A percentile compares a stretch with the other conserved stretches of the same genome.
phyloP scores from a whole-genome alignment of 176 grass and related monocot species.

The Olyra latifolia region DNA sequence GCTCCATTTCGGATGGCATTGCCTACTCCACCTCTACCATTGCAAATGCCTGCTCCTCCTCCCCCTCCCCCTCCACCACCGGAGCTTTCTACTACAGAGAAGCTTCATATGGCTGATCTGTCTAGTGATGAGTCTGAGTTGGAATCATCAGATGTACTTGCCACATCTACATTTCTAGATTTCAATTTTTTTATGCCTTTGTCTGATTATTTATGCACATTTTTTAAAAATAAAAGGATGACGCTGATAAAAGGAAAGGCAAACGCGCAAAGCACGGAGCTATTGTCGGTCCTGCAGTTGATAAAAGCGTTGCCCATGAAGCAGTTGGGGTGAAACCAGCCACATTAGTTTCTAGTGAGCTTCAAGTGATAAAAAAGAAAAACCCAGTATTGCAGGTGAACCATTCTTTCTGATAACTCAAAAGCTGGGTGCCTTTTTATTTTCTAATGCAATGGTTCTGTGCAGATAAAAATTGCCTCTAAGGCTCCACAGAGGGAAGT shows the following conservation, averaged over 20 bases:
- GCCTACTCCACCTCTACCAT: conserved; percentile 80
- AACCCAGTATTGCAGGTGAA: conserved; percentile 76
- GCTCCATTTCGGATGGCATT: conserved; percentile 97
- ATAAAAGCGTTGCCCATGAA: conserved; percentile 90
- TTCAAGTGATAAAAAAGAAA: conserved; percentile 90
- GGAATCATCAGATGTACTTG: conserved; percentile 86
- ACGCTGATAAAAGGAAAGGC: conserved; percentile 38
- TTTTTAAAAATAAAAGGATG: conserved; percentile 43
- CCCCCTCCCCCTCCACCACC: conserved; percentile 45
- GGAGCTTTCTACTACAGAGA: conserved; percentile 24
- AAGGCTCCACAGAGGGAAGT: conserved; percentile 50
- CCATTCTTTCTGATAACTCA: background rate
- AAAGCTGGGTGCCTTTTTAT: background rate
- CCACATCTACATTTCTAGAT: conserved; percentile 14
- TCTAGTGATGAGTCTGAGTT: conserved; percentile 97
- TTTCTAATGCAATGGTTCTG: conserved; percentile 28
- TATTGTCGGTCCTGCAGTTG: conserved; percentile 90
- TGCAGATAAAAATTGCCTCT: conserved; percentile 77
- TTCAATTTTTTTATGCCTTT: conserved; percentile 18
- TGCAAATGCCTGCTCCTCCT: conserved; percentile 54
- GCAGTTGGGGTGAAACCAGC: conserved; percentile 75
- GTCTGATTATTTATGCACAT: background rate
- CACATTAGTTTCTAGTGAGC: conserved; percentile 69
- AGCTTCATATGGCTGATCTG: conserved; percentile 48
- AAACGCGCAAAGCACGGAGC: conserved; percentile 63